Percentiles rank a stretch among this genome's conserved stretches.
These are phyloP conservation scores for Pulveroboletus sp. DNA, from an alignment of 1,284 basidiomycete genomes.

Conservation along the genomic window DNA sequence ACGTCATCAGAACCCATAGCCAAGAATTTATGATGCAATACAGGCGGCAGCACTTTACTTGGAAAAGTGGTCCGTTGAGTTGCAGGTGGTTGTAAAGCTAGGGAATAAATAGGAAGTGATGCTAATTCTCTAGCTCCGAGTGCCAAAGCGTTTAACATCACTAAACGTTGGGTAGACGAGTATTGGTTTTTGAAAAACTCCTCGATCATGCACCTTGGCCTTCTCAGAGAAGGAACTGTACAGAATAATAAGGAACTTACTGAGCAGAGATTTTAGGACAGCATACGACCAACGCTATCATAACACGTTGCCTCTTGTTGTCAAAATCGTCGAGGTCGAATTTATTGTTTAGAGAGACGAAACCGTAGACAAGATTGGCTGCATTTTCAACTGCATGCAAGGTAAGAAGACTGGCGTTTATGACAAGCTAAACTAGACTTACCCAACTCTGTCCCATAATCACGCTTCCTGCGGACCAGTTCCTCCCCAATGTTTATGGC, in stretches of 20 bases:
- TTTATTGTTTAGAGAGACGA: conserved; percentile 80
- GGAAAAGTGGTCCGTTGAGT: conserved; percentile 61
- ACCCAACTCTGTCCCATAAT: conserved; percentile 87
- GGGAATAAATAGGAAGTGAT: conserved; percentile 56
- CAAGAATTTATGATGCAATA: conserved; percentile 70
- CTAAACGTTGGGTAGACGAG: conserved; percentile 80
- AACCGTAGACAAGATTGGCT: conserved; percentile 73
- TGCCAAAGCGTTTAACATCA: conserved; percentile 84
- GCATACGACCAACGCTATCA: conserved; percentile 81
- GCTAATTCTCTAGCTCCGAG: conserved; percentile 85
- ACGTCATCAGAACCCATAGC: conserved; percentile 38
- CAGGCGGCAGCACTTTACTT: conserved; percentile 73
- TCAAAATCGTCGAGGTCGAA: conserved; percentile 82
- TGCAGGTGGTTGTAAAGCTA: conserved; percentile 36
- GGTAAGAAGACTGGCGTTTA: conserved; percentile 1
- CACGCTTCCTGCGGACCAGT: conserved; percentile 77
- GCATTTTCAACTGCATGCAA: conserved; percentile 77
- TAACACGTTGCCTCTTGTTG: conserved; percentile 70
- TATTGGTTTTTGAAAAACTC: conserved; percentile 94
- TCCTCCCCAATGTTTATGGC: conserved; percentile 78
- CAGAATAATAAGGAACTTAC: conserved; percentile 50
- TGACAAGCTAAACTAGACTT: conserved; percentile 22
- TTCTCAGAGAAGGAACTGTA: conserved; percentile 1
- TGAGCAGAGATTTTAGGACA: conserved; percentile 76
- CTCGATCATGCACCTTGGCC: conserved; percentile 75